Evolutionary conservation across 768 basidiomycete genomes (phyloP), one percentile per base, ranked within the genome.

Genomic region (Cyclocybe cylindracea): DNA sequence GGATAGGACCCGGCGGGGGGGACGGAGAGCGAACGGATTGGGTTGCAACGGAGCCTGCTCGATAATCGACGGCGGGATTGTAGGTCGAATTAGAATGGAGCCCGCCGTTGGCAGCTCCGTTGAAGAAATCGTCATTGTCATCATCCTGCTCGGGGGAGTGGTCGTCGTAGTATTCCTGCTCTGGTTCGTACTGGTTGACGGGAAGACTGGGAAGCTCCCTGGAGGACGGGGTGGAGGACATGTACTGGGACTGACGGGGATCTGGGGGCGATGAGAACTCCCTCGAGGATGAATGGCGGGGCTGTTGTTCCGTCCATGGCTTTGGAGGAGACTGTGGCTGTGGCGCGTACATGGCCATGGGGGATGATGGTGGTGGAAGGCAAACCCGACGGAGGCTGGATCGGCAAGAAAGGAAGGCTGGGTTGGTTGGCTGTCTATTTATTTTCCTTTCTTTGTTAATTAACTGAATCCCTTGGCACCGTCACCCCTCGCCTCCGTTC

Each of bases 21-120:
- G 89, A 89, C 10, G 86, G 83, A 0, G 83, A 82, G 31, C 86
- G 82, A 53, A 84, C 66, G 14, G 86, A 86, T 53, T 82, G 81
- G 7, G 78, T 71, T 6, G 78, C 70, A 39, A 75, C 64, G 4
- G 80, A 80, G 51, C 70, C 65, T 53, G 73, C 64, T 19, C 63
- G 54, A 55, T 66, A 66, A 58, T 64, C 70, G 33, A 66, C 56
- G 41, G 63, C 61, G 48, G 67, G 63, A 51, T 69, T 68, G 59
- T 69, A 72, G 10, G 68, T 52, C 2, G 63, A 60, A 34, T 64
- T 63, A 14, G 66, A 63, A 44, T 68, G 65, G 44, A 67, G 61
- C 11, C 63, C 61, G 55, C 62, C 62, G 38, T 68, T 66, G 5
- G 63, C 55, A 54, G 66, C 66, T 32, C 73, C 71, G 44, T 69